Base-by-base conservation (phyloP, 1,139 yeast genomes). In the Scheffersomyces titani region DNA sequence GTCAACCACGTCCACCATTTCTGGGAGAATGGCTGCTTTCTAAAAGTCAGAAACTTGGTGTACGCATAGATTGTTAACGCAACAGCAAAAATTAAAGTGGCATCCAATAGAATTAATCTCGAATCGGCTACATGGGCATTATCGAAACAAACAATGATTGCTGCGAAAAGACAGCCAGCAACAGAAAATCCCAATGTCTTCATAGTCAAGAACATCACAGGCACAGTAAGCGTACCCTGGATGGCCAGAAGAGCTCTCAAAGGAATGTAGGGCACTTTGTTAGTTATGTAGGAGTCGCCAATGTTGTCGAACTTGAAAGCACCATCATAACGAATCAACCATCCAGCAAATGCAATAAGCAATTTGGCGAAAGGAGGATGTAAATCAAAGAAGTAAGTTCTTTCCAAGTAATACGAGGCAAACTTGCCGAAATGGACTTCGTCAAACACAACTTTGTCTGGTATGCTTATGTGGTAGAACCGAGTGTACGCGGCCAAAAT, bases 301-400 rank as follows among this genome's bases (percentile, higher is more conserved):
- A 94, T 94, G 67, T 83, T 87, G 59, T 92, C 97, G 68, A 94
- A 94, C 72, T 94, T 92, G 78, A 93, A 94, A 40, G 82, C 74
- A 11, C 99, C 99, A 66, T 90, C 88, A 70, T 91, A 96, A 2
- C 98, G 97, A 57, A 88, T 85, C 49, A 94, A 70, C 84, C 88
- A 92, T 46, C 99, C 99, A 51, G 89, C 94, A 59, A 86, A 84
- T 0, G 98, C 99, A 74, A 92, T 90, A 64, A 93, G 80, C 73
- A 96, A 79, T 73, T 96, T 96, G 53, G 98, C 99, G 74, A 96
- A 89, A 19, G 99, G 99, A 47, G 99, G 99, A 73, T 96, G 99
- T 58, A 96, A 85, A 73, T 96, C 99, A 71, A 96, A 94, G 72
- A 92, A 96, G 73, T 90, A 91, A 0, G 94, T 87, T 58, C 96